Base-by-base conservation (phyloP, 2,329 filamentous ascomycete genomes). In the Calonectria fujianensis region DNA sequence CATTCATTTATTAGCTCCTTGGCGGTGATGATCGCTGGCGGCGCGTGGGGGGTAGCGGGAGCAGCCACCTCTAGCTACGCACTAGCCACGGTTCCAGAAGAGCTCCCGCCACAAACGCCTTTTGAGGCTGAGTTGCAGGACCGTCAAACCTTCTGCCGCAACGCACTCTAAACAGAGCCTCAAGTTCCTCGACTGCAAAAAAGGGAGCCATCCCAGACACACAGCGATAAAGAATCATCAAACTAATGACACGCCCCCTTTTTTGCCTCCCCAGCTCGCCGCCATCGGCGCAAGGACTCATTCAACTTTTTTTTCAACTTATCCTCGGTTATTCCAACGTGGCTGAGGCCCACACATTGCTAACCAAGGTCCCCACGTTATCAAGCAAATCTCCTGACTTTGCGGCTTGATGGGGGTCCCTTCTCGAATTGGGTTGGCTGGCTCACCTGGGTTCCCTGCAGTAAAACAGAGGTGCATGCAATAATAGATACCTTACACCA, bases 291-390 rank as follows among this genome's bases (percentile, higher is more conserved):
- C 69, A 48, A 52, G 37, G 20, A 57, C 61, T 65, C 48, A 65
- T 41, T 39, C 37, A 71, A 50, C 32, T 14, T 50, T 41, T 45
- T 59, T 27, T 66, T 69, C 48, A 31, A 54, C 51, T 79, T 80
- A 80, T 80, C 79, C 79, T 80, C 79, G 79, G 79, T 79, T 80
- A 80, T 78, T 68, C 69, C 64, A 72, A 69, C 39, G 52, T 67
- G 63, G 35, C 65, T 69, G 48, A 69, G 73, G 75, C 64, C 70
- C 70, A 78, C 74, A 69, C 37, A 48, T 63, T 52, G 73, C 72
- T 70, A 64, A 73, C 66, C 57, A 64, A 68, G 75, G 73, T 57
- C 64, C 50, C 52, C 61, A 66, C 59, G 51, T 39, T 45, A 68
- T 54, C 59, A 74, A 67, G 59, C 57, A 73, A 75, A 73, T 76